Evolutionary conservation across 805 yeast species (phyloP).

Genomic region (Yarrowia hollandica): DNA sequence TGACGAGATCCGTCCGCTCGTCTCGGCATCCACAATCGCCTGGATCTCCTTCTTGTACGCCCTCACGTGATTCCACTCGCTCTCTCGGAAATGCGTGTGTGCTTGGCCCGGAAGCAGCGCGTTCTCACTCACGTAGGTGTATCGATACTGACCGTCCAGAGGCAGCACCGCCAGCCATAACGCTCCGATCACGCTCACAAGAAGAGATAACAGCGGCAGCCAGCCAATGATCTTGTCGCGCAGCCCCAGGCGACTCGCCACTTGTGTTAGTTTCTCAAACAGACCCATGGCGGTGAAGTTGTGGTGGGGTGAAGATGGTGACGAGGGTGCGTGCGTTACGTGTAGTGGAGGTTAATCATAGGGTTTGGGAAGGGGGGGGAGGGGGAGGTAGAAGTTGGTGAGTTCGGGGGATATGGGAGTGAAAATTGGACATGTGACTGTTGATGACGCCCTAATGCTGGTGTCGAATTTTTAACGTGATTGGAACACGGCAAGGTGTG

Average conservation of each 20-base stretch:
- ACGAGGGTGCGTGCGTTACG: not conserved
- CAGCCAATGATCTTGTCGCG: conserved; percentile 34
- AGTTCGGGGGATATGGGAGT: too few species aligned
- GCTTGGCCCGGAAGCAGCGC: conserved; percentile 98
- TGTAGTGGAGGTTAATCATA: conserved; percentile 3
- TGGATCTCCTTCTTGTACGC: conserved; percentile 72
- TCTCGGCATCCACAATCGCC: conserved; percentile 37
- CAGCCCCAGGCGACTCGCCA: conserved; percentile 38
- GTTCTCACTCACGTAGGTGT: conserved; percentile 89
- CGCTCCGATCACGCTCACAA: conserved; percentile 46
- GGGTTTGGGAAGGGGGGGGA: not conserved
- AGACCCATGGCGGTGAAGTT: conserved; percentile 40
- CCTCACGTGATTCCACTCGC: conserved; percentile 89
- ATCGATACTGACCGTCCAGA: conserved; percentile 73
- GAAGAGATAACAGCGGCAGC: conserved; percentile 39
- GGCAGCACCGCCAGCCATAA: conserved; percentile 66
- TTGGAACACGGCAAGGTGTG: too few species aligned
- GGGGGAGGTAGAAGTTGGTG: too few species aligned
- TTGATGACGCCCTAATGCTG: too few species aligned
- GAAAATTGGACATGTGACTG: too few species aligned
- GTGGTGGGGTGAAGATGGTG: not conserved
- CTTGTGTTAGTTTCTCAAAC: conserved; percentile 39
- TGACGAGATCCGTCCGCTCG: conserved; percentile 26
- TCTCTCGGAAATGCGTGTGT: conserved; percentile 83
- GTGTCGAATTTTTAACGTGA: too few species aligned